Base-by-base conservation (phyloP, 495 filamentous ascomycete species). In the Copromyces sp. region DNA sequence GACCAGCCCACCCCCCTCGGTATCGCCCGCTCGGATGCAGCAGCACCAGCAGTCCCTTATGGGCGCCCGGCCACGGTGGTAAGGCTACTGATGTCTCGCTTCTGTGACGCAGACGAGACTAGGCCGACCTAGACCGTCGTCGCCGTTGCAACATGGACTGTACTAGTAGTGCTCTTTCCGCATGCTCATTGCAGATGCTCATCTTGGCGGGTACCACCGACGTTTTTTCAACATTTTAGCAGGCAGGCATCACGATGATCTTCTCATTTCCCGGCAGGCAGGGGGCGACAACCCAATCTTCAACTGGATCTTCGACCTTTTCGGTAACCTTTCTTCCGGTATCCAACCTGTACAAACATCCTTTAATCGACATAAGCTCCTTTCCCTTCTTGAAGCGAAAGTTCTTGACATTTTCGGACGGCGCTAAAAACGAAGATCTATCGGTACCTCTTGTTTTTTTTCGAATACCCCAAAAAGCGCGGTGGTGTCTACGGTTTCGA, bases 1-100 rank as follows among this genome's bases (percentile, higher is more conserved):
- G 82, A 88, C 94, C 41, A 97, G 94, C 85, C 96, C 95, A 75
- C 95, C 95, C 3, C 91, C 89, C 69, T 97, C 93, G 72, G 91
- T 97, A 77, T 95, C 94, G 69, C 93, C 94, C 71, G 90, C 85
- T 79, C 87, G 93, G 85, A 91, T 95, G 91, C 92, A 94, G 72
- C 77, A 65, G 85, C 90, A 47, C n/a, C 47, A 35, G 14, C 53
- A 65, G 53, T 65, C 53, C 29, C 53, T 65, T 6, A 65, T 65
- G 53, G 14, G 14, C 74, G 47, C 78, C 83, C 72, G 78, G 78
- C 74, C 81, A 72, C 83, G 86, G 59, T 88, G 86, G 86, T 88
- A 87, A 78, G 78, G 47, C 76, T 73, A 75, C 68, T 53, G 42
- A 59, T 39, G 77, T 74, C 75, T 80, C 77, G 77, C 76, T 79